Conservation (phyloP, 768 basidiomycete species). For the Boletus subparvulus region DNA sequence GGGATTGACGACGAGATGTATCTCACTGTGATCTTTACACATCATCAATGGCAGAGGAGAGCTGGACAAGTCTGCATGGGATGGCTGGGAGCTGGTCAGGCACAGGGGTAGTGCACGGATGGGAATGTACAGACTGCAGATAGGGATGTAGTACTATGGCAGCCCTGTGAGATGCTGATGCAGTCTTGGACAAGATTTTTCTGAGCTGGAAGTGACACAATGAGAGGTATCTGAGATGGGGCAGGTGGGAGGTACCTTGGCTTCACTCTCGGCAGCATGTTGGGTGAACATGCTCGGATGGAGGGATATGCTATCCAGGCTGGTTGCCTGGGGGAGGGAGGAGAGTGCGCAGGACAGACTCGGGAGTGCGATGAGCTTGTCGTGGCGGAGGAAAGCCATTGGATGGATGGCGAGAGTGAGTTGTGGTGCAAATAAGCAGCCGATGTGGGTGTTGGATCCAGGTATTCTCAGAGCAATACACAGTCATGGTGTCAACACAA, state of each 20-base stretch:
- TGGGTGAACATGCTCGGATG: constrained; percentile 71
- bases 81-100: constrained; percentile 30
- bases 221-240: constrained; percentile 4
- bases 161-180: constrained; percentile 35
- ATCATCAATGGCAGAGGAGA: constrained; percentile 54
- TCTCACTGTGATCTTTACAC: constrained; percentile 35
- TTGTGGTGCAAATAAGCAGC: constrained; percentile 6
- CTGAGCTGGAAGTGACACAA: constrained; percentile 43
- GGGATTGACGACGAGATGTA: no score
- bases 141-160: constrained; percentile 31
- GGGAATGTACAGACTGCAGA: constrained; percentile 36
- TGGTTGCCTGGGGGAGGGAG: constrained; percentile 69
- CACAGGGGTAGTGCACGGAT: not conserved
- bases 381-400: constrained; percentile 38
- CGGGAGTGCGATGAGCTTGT: constrained; percentile 70
- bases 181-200: constrained; percentile 60
- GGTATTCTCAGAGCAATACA: constrained; percentile 25
- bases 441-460: not conserved
- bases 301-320: constrained; percentile 60
- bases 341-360: constrained; percentile 67
- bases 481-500: constrained; percentile 11
- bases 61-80: constrained; percentile 36
- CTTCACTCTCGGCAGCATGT: constrained; percentile 69
- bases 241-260: constrained; percentile 50
- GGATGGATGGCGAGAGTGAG: not conserved